These are phyloP conservation scores for Meredithiella fracta DNA, from an alignment of 2,329 filamentous ascomycete species.

Conservation along the genomic window DNA sequence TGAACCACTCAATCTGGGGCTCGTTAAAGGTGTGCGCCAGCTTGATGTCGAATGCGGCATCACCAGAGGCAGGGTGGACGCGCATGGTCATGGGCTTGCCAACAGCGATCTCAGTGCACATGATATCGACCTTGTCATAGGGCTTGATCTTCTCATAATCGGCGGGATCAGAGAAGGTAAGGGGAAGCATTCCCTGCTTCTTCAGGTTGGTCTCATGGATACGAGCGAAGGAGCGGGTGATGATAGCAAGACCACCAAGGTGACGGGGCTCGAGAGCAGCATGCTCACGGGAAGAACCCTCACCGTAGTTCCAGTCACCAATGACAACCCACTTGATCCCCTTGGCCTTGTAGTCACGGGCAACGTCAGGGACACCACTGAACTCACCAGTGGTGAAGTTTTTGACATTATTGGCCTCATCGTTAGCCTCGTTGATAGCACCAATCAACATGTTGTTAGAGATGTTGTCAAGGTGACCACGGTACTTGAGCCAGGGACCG, in stretches of 20 bases:
- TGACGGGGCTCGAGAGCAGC: conserved; percentile 94
- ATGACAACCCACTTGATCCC: conserved; percentile 93
- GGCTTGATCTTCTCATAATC: conserved; percentile 97
- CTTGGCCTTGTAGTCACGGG: conserved; percentile 96
- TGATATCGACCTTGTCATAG: conserved; percentile 76
- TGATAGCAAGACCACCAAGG: conserved; percentile 91
- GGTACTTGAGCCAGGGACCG: conserved; percentile 95
- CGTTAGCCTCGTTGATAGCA: conserved; percentile 90
- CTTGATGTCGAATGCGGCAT: conserved; percentile 57
- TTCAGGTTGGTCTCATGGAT: conserved; percentile 99
- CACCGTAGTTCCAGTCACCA: conserved; percentile 99
- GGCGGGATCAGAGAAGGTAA: conserved; percentile 84
- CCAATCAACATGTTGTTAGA: conserved; percentile 99
- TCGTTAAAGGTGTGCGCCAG: conserved; percentile 96
- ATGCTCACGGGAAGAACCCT: conserved; percentile 95
- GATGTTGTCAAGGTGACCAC: conserved; percentile 97
- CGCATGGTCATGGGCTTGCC: conserved; percentile 84
- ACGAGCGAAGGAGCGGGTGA: conserved; percentile 89
- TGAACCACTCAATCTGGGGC: conserved; percentile 97
- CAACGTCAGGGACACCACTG: conserved; percentile 79
- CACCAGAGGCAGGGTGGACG: conserved; percentile 79
- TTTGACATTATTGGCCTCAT: conserved; percentile 93
- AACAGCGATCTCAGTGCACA: conserved; percentile 76
- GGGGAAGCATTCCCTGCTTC: conserved; percentile 99
- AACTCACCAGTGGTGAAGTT: conserved; percentile 73